Evolutionary conservation across 139 green algal genomes (phyloP).

Genomic region (Nannochloris sp.): DNA sequence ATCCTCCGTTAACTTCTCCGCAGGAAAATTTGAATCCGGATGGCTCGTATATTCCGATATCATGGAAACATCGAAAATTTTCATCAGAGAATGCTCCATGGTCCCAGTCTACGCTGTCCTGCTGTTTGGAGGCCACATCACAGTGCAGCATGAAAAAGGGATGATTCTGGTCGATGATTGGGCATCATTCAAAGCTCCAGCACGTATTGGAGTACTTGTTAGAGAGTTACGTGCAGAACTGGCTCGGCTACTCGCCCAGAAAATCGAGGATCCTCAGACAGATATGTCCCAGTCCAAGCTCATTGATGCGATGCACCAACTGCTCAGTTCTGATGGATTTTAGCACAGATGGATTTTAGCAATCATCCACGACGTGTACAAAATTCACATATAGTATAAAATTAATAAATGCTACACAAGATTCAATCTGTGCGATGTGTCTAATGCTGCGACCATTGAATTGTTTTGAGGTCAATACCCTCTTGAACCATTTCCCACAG

Average conservation of each 20-base stretch:
- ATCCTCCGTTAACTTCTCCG: constrained; percentile 67
- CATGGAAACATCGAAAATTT: constrained; percentile 56
- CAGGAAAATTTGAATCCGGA: constrained; percentile 45
- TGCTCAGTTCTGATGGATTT: constrained; percentile 66
- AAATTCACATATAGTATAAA: too few relatives aligned
- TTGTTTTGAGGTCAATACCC: constrained; percentile 92
- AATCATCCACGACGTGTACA: not conserved
- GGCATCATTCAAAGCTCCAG: constrained; percentile 55
- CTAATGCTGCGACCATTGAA: constrained; percentile 93
- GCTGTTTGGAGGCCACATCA: constrained; percentile 69
- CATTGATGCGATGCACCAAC: constrained; percentile 45
- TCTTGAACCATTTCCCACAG: constrained; percentile 94
- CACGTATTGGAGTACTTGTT: constrained; percentile 59
- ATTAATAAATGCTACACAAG: too few relatives aligned
- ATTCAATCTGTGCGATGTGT: not conserved
- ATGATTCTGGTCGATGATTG: constrained; percentile 51
- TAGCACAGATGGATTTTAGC: constrained; percentile 16
- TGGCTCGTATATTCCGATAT: constrained; percentile 87
- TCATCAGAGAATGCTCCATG: constrained; percentile 61
- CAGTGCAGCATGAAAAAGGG: constrained; percentile 37
- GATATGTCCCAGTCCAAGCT: constrained; percentile 38
- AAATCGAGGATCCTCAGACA: constrained; percentile 55
- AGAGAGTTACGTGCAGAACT: constrained; percentile 58
- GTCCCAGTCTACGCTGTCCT: constrained; percentile 76
- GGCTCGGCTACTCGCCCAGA: constrained; percentile 50